phyloP scores from a whole-genome alignment of 345 rosid species.

The Salix udensis region DNA sequence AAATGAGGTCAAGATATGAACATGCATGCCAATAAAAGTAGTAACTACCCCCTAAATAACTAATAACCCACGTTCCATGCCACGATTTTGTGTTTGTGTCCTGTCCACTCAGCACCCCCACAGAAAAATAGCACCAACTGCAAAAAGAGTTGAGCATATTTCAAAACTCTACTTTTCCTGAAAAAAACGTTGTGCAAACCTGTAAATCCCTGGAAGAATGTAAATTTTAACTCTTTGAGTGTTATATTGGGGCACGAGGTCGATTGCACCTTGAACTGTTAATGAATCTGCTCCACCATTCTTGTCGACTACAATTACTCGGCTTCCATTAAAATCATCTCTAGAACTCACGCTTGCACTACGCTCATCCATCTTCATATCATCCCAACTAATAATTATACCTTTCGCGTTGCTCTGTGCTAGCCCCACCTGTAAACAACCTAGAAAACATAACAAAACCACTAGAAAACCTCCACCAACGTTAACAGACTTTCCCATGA shows the following conservation, averaged over 20 bases:
- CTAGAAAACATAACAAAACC: conserved; percentile 9
- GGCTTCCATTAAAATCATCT: conserved; percentile 27
- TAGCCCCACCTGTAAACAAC: conserved; percentile 11
- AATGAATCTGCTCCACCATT: conserved; percentile 63
- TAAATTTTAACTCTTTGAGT: conserved; percentile 64
- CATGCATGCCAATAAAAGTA: neutral
- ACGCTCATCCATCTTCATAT: conserved; percentile 44
- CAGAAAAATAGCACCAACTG: conserved; percentile 32
- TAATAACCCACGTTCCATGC: conserved; percentile 33
- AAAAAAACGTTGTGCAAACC: conserved; percentile 31
- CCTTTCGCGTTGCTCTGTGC: conserved; percentile 7
- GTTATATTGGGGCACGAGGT: conserved; percentile 66
- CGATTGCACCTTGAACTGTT: conserved; percentile 87
- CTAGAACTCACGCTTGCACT: conserved; percentile 21
- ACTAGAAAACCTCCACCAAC: conserved; percentile 13
- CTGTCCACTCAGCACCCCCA: conserved; percentile 21
- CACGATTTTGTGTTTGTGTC: conserved; percentile 5
- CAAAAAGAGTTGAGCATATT: neutral
- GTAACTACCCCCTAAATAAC: conserved; percentile 15
- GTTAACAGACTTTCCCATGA: conserved; percentile 3
- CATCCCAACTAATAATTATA: conserved; percentile 65
- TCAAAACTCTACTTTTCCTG: conserved; percentile 1
- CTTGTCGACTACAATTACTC: conserved; percentile 67
- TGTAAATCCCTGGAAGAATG: conserved; percentile 82
- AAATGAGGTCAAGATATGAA: too few relatives aligned